These are phyloP conservation scores for Tolypocladium inflatum DNA, from an alignment of 2,329 filamentous ascomycete genomes.

Conservation along the genomic window DNA sequence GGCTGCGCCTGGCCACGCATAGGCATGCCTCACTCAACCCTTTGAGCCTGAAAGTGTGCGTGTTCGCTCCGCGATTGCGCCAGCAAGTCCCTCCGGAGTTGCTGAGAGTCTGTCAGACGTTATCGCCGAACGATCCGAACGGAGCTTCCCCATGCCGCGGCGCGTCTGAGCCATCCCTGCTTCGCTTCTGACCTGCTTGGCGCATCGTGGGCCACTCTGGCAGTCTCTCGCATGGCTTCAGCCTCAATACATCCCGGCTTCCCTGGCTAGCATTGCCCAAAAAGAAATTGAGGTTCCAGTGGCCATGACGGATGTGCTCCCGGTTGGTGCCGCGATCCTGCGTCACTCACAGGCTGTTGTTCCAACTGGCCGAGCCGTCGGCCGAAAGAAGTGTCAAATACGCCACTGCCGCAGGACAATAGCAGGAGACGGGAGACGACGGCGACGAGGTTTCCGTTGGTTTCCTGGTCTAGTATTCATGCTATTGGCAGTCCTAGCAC, in stretches of 20 bases:
- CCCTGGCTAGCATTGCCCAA: not conserved
- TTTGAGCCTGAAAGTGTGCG: not conserved
- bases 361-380: not conserved
- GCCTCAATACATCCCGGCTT: not conserved
- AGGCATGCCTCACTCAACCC: not conserved
- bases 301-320: not conserved
- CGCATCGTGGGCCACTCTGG: not conserved
- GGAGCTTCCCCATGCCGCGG: not conserved
- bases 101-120: not conserved
- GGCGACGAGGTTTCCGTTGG: not conserved
- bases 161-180: not conserved
- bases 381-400: not conserved
- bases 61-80: not conserved
- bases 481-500: not conserved
- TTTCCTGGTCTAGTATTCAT: not conserved
- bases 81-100: not conserved
- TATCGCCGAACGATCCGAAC: not conserved
- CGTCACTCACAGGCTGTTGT: not conserved
- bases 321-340: not conserved
- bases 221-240: not conserved
- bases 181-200: not conserved
- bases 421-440: not conserved
- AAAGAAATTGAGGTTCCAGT: not conserved
- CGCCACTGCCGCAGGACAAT: not conserved
- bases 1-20: too few relatives aligned